Base-by-base conservation (phyloP, 768 basidiomycete species). In the Daedaleopsis nitida region DNA sequence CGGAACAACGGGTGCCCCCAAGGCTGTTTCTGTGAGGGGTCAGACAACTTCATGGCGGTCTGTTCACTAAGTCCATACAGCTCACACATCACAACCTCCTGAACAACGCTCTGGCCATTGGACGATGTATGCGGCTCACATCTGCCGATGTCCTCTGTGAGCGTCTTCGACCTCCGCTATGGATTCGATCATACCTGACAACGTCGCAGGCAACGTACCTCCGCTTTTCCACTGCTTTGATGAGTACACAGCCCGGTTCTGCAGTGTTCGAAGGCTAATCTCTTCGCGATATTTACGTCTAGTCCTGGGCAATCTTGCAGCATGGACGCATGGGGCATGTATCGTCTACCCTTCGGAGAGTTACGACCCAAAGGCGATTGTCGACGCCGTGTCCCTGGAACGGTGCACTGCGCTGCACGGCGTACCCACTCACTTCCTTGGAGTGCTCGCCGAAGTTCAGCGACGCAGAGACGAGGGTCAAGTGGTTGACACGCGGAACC, bases 161-260 rank as follows among this genome's bases (percentile, higher is more conserved):
- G 85, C 74, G 51, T 19, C 16, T 47, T 17, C 24, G 13, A 43
- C 13, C 16, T 21, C 13, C 21, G 27, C 4, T 9, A 12, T 23
- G 50, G 11, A 6, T 39, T 10, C 6, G 14, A 14, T 9, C 23
- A 24, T 21, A 24, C 11, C 47, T 49, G 47, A 49, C 47, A 24
- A 12, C 19, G 2, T 7, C 47, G 58, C 44, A 92, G 90, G 89
- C 79, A 93, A 94, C 63, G 86, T 86, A 1, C 92, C 92, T 2
- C 92, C 92, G 0, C 74, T 93, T 1, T 94, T 93, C 71, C 92
- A 94, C 71, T 94, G 92, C 70, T 93, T 93, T 83, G 92, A 92
- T 91, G 75, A 88, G 90, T 90, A 37, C 14, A 5, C 17, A 38
- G 21, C 23, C 42, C 4, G 44, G 13, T 38, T 48, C 17, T 19